These are phyloP conservation scores for Fusarium sp. DNA, from an alignment of 2,329 filamentous ascomycete species.

Conservation along the genomic window DNA sequence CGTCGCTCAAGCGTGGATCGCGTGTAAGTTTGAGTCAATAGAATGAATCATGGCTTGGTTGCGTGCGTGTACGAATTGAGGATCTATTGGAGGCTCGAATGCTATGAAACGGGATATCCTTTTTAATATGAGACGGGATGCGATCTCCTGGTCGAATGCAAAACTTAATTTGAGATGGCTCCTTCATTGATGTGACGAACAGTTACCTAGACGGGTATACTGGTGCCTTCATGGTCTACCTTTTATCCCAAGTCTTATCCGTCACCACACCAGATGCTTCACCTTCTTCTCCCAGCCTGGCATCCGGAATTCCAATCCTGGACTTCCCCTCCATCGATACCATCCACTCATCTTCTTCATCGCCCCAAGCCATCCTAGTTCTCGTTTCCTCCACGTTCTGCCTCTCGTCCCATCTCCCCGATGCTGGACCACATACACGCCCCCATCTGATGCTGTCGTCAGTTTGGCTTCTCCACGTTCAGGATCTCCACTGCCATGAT, in stretches of 20 bases:
- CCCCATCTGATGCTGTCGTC: slow-evolving; percentile 47
- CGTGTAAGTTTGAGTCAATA: slow-evolving; percentile 38
- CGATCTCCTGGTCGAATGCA: slow-evolving; percentile 16
- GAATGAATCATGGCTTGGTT: slow-evolving; percentile 2
- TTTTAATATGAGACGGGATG: slow-evolving; percentile 28
- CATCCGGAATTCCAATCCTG: slow-evolving; percentile 45
- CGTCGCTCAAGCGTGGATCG: slow-evolving; percentile 48
- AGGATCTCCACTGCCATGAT: slow-evolving; percentile 37
- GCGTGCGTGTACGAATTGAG: slow-evolving; percentile 31
- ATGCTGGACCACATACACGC: slow-evolving; percentile 50
- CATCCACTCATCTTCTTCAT: slow-evolving; percentile 57
- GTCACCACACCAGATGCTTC: slow-evolving; percentile 28
- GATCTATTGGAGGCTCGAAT: slow-evolving; percentile 18
- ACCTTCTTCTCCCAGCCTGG: slow-evolving; percentile 44
- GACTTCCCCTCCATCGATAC: slow-evolving; percentile 49
- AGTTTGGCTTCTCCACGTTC: slow-evolving; percentile 52
- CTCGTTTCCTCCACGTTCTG: slow-evolving; percentile 57
- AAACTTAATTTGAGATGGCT: background rate
- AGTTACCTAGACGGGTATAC: background rate
- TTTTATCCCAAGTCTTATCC: background rate
- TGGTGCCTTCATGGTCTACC: background rate
- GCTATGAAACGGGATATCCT: slow-evolving; percentile 26
- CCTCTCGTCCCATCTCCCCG: slow-evolving; percentile 46
- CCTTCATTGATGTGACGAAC: background rate
- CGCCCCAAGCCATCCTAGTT: slow-evolving; percentile 62